Percentiles rank a stretch among this genome's conserved stretches.
phyloP scores from a whole-genome alignment of 305 asterid genomes.

The Fraxinus velutina region DNA sequence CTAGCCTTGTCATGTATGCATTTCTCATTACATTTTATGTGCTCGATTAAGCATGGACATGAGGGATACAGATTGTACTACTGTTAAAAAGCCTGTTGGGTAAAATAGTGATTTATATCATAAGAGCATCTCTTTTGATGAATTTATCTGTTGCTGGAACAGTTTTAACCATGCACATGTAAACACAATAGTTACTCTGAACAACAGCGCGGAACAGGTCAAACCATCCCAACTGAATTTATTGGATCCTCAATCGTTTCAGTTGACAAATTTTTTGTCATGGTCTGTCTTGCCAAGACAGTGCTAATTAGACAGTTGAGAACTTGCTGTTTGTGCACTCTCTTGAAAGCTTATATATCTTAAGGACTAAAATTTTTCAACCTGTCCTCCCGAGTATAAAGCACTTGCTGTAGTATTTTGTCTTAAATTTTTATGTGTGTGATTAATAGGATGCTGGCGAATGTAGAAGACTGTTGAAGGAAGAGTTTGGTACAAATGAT shows the following conservation, averaged over 20 bases:
- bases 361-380: background rate
- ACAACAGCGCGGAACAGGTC: background rate
- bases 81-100: background rate
- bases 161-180: background rate
- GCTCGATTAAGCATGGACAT: background rate
- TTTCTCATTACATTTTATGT: background rate
- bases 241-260: background rate
- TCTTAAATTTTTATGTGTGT: background rate
- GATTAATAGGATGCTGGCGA: conserved; percentile 65
- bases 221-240: background rate
- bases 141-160: background rate
- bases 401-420: background rate
- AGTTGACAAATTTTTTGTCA: background rate
- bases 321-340: background rate
- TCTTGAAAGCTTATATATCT: background rate
- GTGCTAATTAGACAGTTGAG: background rate
- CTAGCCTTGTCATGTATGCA: background rate
- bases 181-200: background rate
- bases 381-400: background rate
- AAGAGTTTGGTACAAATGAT: conserved; percentile 49
- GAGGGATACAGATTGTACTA: background rate
- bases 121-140: background rate
- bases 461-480: conserved; percentile 57
- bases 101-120: background rate
- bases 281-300: background rate